These are phyloP conservation scores for Talaromyces sp. DNA, from an alignment of 2,329 filamentous ascomycete species.

Conservation along the genomic window DNA sequence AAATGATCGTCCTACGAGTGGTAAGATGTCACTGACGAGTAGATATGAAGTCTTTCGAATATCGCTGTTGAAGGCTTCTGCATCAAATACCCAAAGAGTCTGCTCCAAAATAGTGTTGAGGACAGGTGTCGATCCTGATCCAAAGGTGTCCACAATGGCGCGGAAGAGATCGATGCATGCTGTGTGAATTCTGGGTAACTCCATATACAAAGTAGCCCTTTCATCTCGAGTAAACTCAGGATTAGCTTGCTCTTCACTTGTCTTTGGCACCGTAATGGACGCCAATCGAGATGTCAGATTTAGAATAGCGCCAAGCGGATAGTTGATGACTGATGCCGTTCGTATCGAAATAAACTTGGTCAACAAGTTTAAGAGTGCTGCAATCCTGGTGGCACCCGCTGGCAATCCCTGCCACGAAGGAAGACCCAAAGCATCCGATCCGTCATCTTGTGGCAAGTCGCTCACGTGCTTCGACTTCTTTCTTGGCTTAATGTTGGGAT, in stretches of 20 bases:
- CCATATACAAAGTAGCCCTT: slow-evolving; percentile 72
- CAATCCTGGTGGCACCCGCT: slow-evolving; percentile 68
- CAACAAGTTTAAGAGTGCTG: slow-evolving; percentile 65
- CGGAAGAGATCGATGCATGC: slow-evolving; percentile 65
- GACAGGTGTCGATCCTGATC: slow-evolving; percentile 58
- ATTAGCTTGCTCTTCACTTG: slow-evolving; percentile 58
- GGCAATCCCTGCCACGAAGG: slow-evolving; percentile 72
- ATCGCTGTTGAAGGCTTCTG: slow-evolving; percentile 49
- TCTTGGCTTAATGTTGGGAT: slow-evolving; percentile 39
- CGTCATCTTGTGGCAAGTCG: slow-evolving; percentile 38
- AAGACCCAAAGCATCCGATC: slow-evolving; percentile 52
- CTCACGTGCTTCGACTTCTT: slow-evolving; percentile 39
- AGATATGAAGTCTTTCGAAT: slow-evolving; percentile 63
- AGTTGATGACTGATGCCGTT: slow-evolving; percentile 63
- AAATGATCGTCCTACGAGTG: slow-evolving; percentile 64
- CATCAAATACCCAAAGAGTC: slow-evolving; percentile 65
- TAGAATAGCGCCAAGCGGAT: slow-evolving; percentile 66
- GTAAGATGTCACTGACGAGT: slow-evolving; percentile 59
- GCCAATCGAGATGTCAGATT: slow-evolving; percentile 71
- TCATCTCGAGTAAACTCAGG: slow-evolving; percentile 75
- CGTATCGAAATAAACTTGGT: slow-evolving; percentile 61
- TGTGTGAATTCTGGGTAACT: slow-evolving; percentile 71
- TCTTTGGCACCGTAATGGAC: slow-evolving; percentile 58
- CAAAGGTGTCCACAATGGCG: slow-evolving; percentile 59
- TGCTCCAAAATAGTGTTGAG: slow-evolving; percentile 69